These are phyloP conservation scores for Venturia pyrina DNA, from an alignment of 2,329 filamentous ascomycete species.

Conservation along the genomic window DNA sequence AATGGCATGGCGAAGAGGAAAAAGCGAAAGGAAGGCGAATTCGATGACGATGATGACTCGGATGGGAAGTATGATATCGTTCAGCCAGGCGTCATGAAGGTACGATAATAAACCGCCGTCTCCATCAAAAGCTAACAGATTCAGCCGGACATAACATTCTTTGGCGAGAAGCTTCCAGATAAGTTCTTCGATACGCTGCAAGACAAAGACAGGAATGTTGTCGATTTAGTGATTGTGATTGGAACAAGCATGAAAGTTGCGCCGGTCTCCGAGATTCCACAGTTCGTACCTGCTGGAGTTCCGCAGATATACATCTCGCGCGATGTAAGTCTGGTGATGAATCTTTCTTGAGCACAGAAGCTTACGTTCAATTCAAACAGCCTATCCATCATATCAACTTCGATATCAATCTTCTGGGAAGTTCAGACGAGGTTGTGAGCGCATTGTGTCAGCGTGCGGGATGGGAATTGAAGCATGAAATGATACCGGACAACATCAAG, in stretches of 20 bases:
- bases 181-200: conserved; percentile 72
- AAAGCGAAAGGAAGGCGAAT: conserved; percentile 42
- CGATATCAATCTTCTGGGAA: conserved; percentile 90
- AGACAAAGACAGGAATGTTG: conserved; percentile 67
- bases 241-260: conserved; percentile 94
- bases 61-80: conserved; percentile 57
- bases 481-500: conserved; percentile 60
- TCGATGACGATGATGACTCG: conserved; percentile 43
- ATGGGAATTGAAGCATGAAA: conserved; percentile 73
- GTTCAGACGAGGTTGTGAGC: conserved; percentile 82
- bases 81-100: conserved; percentile 70
- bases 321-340: conserved; percentile 39
- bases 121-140: background rate
- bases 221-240: conserved; percentile 89
- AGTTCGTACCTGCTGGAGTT: conserved; percentile 65
- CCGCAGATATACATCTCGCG: conserved; percentile 87
- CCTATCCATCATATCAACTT: conserved; percentile 86
- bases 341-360: background rate
- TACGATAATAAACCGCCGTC: conserved; percentile 13
- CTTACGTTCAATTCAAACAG: conserved; percentile 24
- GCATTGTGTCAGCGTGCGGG: conserved; percentile 75
- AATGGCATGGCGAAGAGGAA: conserved; percentile 34
- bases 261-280: conserved; percentile 84
- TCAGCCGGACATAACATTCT: conserved; percentile 93
- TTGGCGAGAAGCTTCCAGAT: conserved; percentile 80